Evolutionary conservation across 805 yeast species (phyloP), one percentile per base, ranked within the genome.

Genomic region (Candida insectorum): DNA sequence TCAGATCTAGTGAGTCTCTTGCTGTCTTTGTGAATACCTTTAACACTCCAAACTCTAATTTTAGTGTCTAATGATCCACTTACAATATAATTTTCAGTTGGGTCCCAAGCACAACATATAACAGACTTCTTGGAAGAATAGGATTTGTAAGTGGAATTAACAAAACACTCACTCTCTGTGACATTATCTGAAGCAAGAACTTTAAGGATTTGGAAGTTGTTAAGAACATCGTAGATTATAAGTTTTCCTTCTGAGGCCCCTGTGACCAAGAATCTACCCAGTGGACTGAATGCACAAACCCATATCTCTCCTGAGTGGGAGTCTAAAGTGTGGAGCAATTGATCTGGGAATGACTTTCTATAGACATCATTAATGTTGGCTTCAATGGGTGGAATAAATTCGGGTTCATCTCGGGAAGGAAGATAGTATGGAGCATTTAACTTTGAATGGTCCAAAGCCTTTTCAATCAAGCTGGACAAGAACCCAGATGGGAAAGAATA

Each of bases 251-350:
- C 94, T 11, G 77, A 71, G 6, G 93, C 78, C 0, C 89, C 83
- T 0, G 89, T 75, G n/a, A 86, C 94, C 24, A 89, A 60, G 43
- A 65, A 78, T 41, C 69, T 71, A 3, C 96, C 96, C 58, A 75
- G 72, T 28, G 87, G 84, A 5, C 93, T 81, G 51, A 85, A 88
- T 37, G 75, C 74, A 10, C 83, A 69, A 51, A 69, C 82, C 97
- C 97, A 89, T 9, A 86, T 91, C 54, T 89, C 95, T 49, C 81
- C 77, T 1, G 61, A 55, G 48, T 85, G 93, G 27, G 68, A 63
- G 1, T 58, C 43, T 5, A 84, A 56, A 0, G 71, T 66, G 36
- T 68, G 65, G 9, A 73, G 49, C 3, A 73, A 54, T 3, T 60
- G 60, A 14, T 65, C 65, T 1, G 87, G 86, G 39, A 76, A 72